Base-by-base conservation (phyloP, 441 rosid species). In the Adansonia rubrostipa region DNA sequence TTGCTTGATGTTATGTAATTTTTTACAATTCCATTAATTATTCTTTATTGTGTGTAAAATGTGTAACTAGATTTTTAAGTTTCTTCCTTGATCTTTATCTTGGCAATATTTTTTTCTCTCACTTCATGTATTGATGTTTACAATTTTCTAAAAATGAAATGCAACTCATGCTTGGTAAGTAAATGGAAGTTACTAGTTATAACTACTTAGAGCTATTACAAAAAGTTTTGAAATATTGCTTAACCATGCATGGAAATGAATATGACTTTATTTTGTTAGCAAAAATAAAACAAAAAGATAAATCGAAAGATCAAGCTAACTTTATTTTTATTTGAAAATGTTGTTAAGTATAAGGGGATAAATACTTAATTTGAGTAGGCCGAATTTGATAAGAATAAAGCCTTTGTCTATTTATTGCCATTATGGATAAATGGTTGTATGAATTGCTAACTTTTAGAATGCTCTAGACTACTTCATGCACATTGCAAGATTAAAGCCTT, bases 161-260 rank as follows among this genome's bases (percentile, higher is more conserved):
- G 2, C 36, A 28, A 28, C 36, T 47, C 42, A 20, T 74, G 70
- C 47, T 33, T 79, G 15, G 63, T 54, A 22, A 44, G 36, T 76
- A 47, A 60, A 64, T 44, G 51, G 17, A 51, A 51, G 63, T 79
- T 17, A 19, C 42, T n/a, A 45, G 9, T 2, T 20, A 45, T 60
- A 20, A 20, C 66, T 11, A 24, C 28, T 60, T 24, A 22, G 40
- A 36, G 13, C 40, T 60, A 22, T 0, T 22, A 24, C 10, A 20
- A 36, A 24, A 60, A 22, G 14, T 11, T 22, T 22, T 60, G 65
- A 22, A 60, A 60, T 60, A 22, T 60, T 22, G 28, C 66, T 24
- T 28, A 28, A 3, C 8, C 36, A 61, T 24, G 42, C 66, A 22
- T 24, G 1, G 40, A 42, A 5, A 61, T 61, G 3, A 24, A 3